phyloP scores from a whole-genome alignment of 2,329 filamentous ascomycete species.

The Monilinia vaccinii-corymbosi region DNA sequence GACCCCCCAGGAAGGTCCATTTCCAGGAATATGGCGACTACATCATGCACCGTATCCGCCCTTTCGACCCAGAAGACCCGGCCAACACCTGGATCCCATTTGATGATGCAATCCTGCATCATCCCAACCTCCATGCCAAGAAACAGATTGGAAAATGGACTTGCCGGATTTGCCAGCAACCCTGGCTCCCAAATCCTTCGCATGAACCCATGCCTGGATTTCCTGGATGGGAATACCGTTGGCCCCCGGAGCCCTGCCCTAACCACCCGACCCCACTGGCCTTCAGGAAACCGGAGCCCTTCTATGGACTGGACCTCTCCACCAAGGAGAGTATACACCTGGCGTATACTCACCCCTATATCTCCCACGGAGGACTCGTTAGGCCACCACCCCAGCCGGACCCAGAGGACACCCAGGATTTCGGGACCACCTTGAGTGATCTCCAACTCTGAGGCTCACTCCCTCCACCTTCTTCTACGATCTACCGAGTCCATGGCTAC shows the following conservation, averaged over 20 bases:
- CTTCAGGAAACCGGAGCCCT: not conserved
- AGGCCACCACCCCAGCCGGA: not conserved
- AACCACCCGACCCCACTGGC: not conserved
- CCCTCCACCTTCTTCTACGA: not conserved
- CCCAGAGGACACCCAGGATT: not conserved
- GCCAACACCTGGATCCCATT: not conserved
- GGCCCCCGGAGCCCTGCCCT: not conserved
- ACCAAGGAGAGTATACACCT: not conserved
- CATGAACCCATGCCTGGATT: not conserved
- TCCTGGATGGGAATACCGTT: not conserved
- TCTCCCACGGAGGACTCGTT: not conserved
- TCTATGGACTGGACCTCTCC: not conserved
- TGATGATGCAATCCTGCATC: not conserved
- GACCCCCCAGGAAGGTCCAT: not conserved
- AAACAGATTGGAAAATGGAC: not conserved
- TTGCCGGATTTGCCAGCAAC: not conserved
- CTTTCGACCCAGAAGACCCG: not conserved
- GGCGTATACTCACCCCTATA: not conserved
- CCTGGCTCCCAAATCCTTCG: not conserved
- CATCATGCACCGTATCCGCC: not conserved
- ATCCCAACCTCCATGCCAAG: not conserved
- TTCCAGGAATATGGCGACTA: not conserved
- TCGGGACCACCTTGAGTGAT: not conserved
- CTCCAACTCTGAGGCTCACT: not conserved
- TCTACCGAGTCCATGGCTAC: not conserved